Base-by-base conservation (phyloP, 78 protist species). In the Monocercomonoides exilis region DNA sequence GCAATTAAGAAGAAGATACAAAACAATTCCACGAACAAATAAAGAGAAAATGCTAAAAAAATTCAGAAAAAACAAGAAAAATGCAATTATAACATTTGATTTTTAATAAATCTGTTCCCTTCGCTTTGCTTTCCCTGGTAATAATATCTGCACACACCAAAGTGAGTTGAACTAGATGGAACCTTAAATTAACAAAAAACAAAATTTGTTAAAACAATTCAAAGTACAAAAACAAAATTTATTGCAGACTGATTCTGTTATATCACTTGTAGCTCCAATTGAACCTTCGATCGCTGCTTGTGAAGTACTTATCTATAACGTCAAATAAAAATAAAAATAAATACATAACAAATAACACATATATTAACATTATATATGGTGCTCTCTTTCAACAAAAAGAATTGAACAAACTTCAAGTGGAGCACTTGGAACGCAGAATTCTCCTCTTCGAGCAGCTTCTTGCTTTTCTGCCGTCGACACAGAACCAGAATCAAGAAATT, bases 381-480 rank as follows among this genome's bases (percentile, higher is more conserved):
- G n/a, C n/a, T n/a, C n/a, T n/a, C n/a, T n/a, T n/a, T n/a, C n/a
- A n/a, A n/a, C n/a, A n/a, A n/a, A n/a, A n/a, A n/a, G n/a, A n/a
- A n/a, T n/a, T n/a, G n/a, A n/a, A 21, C 70, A 54, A 54, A 79
- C 82, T 41, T 79, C 82, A 4, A 41, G 6, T 21, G 82, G 4
- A 5, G 6, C 21, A 4, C 45, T 41, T 21, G 21, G 43, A 29
- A 81, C 63, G 41, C 45, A 3, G 44, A 64, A 88, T 5, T 0
- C 44, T 35, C 91, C 91, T 2, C 81, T 77, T 1, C 91, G 44
- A 38, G 21, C 44, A 41, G 91, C 91, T 11, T 88, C 91, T 5
- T 32, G 3, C 38, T 42, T 54, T 44, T 88, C 91, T 2, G 0
- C 64, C 36, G 4, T 63, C 2, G 44, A n/a, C 36, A 88, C 91